Conservation (phyloP, 116 monocot species). For the Iris pallida region DNA sequence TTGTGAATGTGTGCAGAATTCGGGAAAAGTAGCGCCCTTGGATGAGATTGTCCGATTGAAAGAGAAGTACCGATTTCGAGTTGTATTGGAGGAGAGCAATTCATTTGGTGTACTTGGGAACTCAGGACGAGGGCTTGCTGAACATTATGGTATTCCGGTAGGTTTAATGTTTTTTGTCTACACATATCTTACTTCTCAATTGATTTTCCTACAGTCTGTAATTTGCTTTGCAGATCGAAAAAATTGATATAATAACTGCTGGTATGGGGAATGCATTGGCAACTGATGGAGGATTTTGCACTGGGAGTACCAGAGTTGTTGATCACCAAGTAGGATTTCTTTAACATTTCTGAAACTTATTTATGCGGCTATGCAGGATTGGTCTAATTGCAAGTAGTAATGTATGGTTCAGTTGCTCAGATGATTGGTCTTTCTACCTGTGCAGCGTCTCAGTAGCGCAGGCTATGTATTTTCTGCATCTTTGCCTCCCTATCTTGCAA, state of each 20-base stretch:
- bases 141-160: slow-evolving; percentile 80
- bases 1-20: slow-evolving; percentile 51
- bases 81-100: slow-evolving; percentile 86
- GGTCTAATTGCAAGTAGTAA: neutral
- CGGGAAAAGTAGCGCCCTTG: slow-evolving; percentile 87
- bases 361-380: neutral
- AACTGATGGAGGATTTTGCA: slow-evolving; percentile 97
- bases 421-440: slow-evolving; percentile 10
- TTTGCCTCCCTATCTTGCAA: slow-evolving; percentile 94
- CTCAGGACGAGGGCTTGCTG: slow-evolving; percentile 86
- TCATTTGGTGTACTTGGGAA: slow-evolving; percentile 94
- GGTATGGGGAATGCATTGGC: slow-evolving; percentile 94
- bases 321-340: slow-evolving; percentile 73
- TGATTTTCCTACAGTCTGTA: neutral
- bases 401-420: slow-evolving; percentile 9
- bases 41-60: slow-evolving; percentile 81
- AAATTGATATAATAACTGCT: slow-evolving; percentile 96
- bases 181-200: neutral
- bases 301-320: slow-evolving; percentile 88
- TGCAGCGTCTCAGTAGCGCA: slow-evolving; percentile 88
- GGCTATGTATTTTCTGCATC: slow-evolving; percentile 98
- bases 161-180: neutral
- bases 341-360: no score
- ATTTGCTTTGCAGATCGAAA: slow-evolving; percentile 53
- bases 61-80: slow-evolving; percentile 83